Base-by-base conservation (phyloP, 768 basidiomycete species). In the Lactarius sanguifluus region DNA sequence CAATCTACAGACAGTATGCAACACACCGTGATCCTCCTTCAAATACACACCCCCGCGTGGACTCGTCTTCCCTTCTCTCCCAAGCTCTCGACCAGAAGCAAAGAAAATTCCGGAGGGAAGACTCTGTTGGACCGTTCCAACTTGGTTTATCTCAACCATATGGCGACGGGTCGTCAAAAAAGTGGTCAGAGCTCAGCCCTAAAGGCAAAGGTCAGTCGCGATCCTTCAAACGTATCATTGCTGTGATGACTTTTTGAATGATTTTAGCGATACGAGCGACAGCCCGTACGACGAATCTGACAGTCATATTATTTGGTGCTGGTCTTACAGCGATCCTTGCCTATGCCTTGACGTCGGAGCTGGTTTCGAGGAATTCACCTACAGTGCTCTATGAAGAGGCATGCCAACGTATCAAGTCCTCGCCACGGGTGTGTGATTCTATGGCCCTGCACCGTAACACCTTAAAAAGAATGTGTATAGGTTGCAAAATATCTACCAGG, bases 331-430 rank as follows among this genome's bases (percentile, higher is more conserved):
- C 84, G 8, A 81, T 94, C 45, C 82, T 94, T 41, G 77, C 86
- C 30, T 94, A 93, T 73, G 90, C 90, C 25, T 81, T 94, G 38
- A 88, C 89, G 18, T 88, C 92, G 8, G 92, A 94, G 73, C 79
- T 94, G 8, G 92, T 93, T 75, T 92, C 92, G n/a, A 86, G 84
- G 74, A 94, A 94, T 74, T 93, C 91, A 32, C 90, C 92, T 6
- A 92, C 92, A 5, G 90, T 91, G 32, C 77, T 94, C 38, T 92
- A 92, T 72, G 84, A 83, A 50, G 81, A 83, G 45, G 81, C 83
- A 30, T 85, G 85, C 72, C 77, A 83, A 36, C 78, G 77, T 61
- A 82, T 85, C 63, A 79, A 81, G 65, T 73, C 74, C 1, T 86
- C 84, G 3, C 73, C 77, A 23, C 76, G 75, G 73, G 83, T 85